Evolutionary conservation across 1,284 basidiomycete genomes (phyloP).

Genomic region (Psilocybe mexicana): DNA sequence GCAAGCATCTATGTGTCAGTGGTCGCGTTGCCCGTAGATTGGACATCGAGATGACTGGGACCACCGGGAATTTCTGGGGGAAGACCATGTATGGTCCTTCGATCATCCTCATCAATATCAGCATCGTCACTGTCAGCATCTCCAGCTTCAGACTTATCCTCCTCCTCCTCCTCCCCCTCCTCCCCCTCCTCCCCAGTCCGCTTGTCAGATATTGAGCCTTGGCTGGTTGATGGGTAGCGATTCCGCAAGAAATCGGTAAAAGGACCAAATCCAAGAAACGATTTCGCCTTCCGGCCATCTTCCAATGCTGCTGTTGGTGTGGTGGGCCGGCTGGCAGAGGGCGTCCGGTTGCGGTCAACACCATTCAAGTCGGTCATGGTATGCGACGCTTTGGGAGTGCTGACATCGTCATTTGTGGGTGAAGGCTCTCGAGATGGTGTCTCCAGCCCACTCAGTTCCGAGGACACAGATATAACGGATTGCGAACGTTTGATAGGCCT

Average conservation of each 20-base stretch:
- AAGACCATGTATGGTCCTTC: constrained; percentile 57
- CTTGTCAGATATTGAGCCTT: constrained; percentile 22
- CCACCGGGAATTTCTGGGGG: constrained; percentile 13
- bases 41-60: constrained; percentile 1
- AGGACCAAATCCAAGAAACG: constrained; percentile 58
- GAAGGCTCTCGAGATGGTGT: constrained; percentile 25
- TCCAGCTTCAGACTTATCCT: constrained; percentile 14
- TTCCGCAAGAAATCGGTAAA: constrained; percentile 64
- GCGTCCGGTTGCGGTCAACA: constrained; percentile 33
- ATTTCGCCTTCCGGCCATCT: constrained; percentile 37
- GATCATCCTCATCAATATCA: constrained; percentile 56
- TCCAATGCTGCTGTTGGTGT: constrained; percentile 52
- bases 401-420: constrained; percentile 28
- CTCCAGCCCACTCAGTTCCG: constrained; percentile 22
- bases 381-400: constrained; percentile 39
- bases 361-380: constrained; percentile 24
- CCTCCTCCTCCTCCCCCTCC: not conserved
- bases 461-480: constrained; percentile 30
- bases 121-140: constrained; percentile 20
- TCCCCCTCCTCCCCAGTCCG: not conserved
- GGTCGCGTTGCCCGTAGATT: constrained; percentile 5
- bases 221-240: constrained; percentile 51
- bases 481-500: constrained; percentile 26
- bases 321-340: constrained; percentile 50
- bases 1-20: constrained; percentile 1